These are phyloP conservation scores for Lachnellula cervina DNA, from an alignment of 2,329 filamentous ascomycete species.

Conservation along the genomic window DNA sequence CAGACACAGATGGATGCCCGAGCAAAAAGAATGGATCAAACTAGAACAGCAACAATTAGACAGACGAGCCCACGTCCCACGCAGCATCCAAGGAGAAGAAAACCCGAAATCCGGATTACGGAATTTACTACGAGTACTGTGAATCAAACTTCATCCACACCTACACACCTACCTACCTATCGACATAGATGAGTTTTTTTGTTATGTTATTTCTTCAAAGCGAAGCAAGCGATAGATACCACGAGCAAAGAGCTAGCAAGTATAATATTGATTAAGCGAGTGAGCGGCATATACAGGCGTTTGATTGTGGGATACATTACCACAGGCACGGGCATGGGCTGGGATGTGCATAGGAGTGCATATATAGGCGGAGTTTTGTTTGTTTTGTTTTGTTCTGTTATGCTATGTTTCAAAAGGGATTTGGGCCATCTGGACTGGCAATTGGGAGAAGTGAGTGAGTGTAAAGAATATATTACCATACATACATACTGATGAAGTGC, in stretches of 20 bases:
- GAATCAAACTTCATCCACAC: not conserved
- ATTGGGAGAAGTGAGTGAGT: no score
- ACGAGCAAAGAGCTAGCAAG: not conserved
- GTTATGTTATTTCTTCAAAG: no score
- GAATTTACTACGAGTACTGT: conserved; percentile 19
- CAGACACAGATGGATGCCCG: conserved; percentile 57
- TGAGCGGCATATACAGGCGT: conserved; percentile 1
- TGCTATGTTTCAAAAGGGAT: not conserved
- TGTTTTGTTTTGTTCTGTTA: no score
- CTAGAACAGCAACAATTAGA: no score
- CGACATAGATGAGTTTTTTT: not conserved
- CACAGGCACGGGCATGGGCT: not conserved
- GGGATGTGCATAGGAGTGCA: no score
- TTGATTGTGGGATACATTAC: not conserved
- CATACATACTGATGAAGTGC: no score
- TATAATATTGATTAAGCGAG: not conserved
- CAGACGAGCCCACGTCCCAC: conserved; percentile 22
- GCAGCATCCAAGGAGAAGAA: conserved; percentile 17
- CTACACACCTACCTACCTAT: not conserved
- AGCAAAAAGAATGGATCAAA: conserved; percentile 57
- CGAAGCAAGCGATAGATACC: no score
- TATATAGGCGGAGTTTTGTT: not conserved
- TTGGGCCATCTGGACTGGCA: not conserved
- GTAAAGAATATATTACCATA: no score
- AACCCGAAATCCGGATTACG: conserved; percentile 15